These are phyloP conservation scores for Botryotinia calthae DNA, from an alignment of 2,329 filamentous ascomycete species.

Conservation along the genomic window DNA sequence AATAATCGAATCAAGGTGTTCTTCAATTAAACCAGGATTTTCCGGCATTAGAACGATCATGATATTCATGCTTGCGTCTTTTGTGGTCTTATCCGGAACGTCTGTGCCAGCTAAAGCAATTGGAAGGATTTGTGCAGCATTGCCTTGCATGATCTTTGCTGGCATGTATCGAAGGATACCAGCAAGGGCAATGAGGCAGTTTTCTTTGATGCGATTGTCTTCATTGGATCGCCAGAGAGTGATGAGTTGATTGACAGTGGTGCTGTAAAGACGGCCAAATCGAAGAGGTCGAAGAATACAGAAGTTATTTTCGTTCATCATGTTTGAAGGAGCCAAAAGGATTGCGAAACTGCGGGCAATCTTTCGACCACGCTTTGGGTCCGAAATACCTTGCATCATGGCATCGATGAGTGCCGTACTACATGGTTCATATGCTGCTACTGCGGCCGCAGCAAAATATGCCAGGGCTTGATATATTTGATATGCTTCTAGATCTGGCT, in stretches of 20 bases:
- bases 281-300: constrained; percentile 34
- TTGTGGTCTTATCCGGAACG: constrained; percentile 31
- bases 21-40: constrained; percentile 27
- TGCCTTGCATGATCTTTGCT: constrained; percentile 22
- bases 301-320: constrained; percentile 36
- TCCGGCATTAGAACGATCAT: constrained; percentile 29
- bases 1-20: constrained; percentile 35
- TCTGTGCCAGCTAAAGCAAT: constrained; percentile 33
- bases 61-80: constrained; percentile 30
- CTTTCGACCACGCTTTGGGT: constrained; percentile 25
- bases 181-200: constrained; percentile 35
- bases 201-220: constrained; percentile 26
- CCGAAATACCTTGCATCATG: constrained; percentile 31
- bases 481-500: constrained; percentile 20
- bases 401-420: constrained; percentile 25
- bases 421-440: constrained; percentile 29
- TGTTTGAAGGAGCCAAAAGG: constrained; percentile 32
- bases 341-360: constrained; percentile 35
- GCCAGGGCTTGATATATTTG: constrained; percentile 33
- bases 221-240: constrained; percentile 23
- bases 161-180: constrained; percentile 33
- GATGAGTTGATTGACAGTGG: constrained; percentile 25
- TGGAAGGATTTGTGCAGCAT: constrained; percentile 28
- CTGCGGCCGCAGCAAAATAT: constrained; percentile 34
- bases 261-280: constrained; percentile 29